Evolutionary conservation across 768 basidiomycete species (phyloP), one percentile per base, ranked within the genome.

Genomic region (Tulasnella sp.): DNA sequence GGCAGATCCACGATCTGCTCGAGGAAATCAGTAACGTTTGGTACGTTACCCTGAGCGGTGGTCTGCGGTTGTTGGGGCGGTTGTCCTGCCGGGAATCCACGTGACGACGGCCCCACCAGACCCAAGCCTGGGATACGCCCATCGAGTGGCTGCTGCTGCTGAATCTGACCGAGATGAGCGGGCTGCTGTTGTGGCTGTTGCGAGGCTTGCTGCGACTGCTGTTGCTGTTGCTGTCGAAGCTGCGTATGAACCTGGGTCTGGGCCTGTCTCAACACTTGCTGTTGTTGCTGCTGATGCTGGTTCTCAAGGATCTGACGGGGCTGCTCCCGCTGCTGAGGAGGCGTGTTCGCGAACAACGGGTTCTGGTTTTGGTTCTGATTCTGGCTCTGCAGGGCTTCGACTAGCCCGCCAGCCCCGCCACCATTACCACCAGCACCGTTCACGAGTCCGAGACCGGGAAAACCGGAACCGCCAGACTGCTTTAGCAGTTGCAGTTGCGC

Each of bases 1-100:
- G 77, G 77, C 18, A 78, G 50, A 22, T 58, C 69, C 7, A 58
- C 34, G 24, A 78, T 37, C n/a, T 64, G 28, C n/a, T 76, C 75
- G 77, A 69, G 16, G 37, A 58, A 58, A 20, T 31, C n/a, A 8
- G 28, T 2, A 41, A 11, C 48, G 37, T 41, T 41, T 20, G 4
- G 16, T 24, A 31, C 76, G 20, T 37, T 60, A 14, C 20, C 18
- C 22, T 64, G 41, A 34, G 3, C 22, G 4, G 31, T 54, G n/a
- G 9, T 54, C 77, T 78, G 77, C 8, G 54, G 37, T 40, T 24
- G 64, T 40, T 69, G 77, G 37, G 58, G 40, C 12, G 16, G 60
- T 37, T 78, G 77, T 11, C 28, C 64, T 9, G n/a, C 37, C 14
- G 58, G 58, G 74, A 75, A 42, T 28, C 41, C 74, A 28, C 18